phyloP scores from a whole-genome alignment of 345 rosid species.

The Heritiera littoralis region DNA sequence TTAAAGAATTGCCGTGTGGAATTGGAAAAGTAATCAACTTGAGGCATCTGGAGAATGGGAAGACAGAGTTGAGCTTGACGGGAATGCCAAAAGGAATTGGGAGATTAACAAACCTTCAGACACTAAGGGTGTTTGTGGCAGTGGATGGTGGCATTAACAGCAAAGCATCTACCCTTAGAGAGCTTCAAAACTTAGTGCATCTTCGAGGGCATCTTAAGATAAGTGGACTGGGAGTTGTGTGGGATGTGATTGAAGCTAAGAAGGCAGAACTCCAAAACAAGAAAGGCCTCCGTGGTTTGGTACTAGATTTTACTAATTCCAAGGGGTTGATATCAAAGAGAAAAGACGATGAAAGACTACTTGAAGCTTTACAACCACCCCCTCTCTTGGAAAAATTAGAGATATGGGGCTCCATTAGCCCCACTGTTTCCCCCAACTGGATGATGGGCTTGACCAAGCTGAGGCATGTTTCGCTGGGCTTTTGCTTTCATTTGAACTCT shows the following conservation, averaged over 20 bases:
- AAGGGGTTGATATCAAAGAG: not conserved
- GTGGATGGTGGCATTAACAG: no score
- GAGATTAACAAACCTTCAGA: not conserved
- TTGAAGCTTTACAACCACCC: slow-evolving; percentile 10
- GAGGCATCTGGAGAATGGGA: not conserved
- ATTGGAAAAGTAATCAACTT: not conserved
- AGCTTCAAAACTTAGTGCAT: not conserved
- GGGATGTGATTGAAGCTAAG: not conserved
- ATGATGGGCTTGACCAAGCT: slow-evolving; percentile 2
- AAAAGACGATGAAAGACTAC: not conserved
- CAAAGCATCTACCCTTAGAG: not conserved
- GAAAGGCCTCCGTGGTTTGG: not conserved
- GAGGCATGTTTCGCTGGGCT: not conserved
- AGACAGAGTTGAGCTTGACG: not conserved
- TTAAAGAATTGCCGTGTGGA: not conserved
- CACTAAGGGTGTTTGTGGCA: not conserved
- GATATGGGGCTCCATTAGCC: not conserved
- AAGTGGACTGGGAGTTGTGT: not conserved
- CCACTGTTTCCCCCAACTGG: not conserved
- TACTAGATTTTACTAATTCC: not conserved
- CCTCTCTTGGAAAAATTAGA: not conserved
- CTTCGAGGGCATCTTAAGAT: slow-evolving; percentile 1
- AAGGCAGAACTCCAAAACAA: not conserved
- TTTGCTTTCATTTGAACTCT: not conserved
- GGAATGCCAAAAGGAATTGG: not conserved